Base-by-base conservation (phyloP, 2,329 filamentous ascomycete species). In the Ambrosiella xylebori region DNA sequence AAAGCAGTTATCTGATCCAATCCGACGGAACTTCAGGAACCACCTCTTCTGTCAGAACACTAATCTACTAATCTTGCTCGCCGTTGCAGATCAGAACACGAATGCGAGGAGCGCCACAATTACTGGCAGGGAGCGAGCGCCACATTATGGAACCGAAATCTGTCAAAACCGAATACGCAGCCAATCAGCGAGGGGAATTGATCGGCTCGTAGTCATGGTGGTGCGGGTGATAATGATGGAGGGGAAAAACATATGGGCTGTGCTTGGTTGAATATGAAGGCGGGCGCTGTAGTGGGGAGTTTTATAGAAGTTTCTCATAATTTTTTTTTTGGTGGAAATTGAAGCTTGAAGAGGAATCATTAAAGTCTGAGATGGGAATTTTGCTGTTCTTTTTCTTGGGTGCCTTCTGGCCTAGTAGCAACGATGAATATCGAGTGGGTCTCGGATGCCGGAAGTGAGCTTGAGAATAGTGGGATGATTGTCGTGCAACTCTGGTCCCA, bases 141-240 rank as follows among this genome's bases (percentile, higher is more conserved):
- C 51, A 54, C 51, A 54, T 13, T 17, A 36, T 38, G 12, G 44
- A n/a, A 51, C n/a, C 8, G 4, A 17, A 44, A 15, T 17, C n/a
- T 19, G 27, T 44, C 44, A 57, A 57, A 50, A 15, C 41, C 55
- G 55, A 57, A 57, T 57, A 57, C 55, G 55, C 36, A 57, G 36
- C 45, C 55, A 57, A 57, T 57, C 8, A 51, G 4, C 27, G 27
- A 27, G 27, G 27, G 27, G 4, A 35, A 50, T 17, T 7, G 13
- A 8, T 19, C 44, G 15, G 37, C 44, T 57, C 36, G 7, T 15
- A 13, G 5, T 19, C 17, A 50, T 39, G 27, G 27, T 41, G 47
- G 38, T 56, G 11, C 5, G 9, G 27, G 47, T 39, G 7, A 39
- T 17, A 3, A 27, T 49, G 27, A 40, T 19, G 17, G 40, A n/a